phyloP scores from a whole-genome alignment of 768 basidiomycete genomes.

The Steccherinum ochraceum region DNA sequence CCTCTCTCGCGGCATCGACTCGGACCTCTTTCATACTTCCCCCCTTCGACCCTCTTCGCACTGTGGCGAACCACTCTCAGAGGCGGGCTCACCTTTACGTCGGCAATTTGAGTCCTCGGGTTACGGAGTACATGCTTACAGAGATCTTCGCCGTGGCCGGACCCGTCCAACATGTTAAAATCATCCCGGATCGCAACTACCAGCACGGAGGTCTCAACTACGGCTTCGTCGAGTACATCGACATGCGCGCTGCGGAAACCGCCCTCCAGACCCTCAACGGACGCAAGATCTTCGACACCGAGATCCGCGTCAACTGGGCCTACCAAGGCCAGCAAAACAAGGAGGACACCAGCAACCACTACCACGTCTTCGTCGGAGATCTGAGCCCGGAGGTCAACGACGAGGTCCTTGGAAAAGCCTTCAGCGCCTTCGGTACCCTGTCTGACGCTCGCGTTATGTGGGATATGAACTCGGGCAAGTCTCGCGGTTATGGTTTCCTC shows the following conservation, averaged over 20 bases:
- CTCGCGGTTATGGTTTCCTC: slow-evolving; percentile 95
- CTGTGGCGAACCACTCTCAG: slow-evolving; percentile 28
- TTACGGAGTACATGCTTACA: slow-evolving; percentile 98
- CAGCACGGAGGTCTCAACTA: slow-evolving; percentile 99
- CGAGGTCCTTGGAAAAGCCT: slow-evolving; percentile 93
- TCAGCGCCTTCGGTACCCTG: slow-evolving; percentile 93
- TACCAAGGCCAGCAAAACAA: slow-evolving; percentile 98
- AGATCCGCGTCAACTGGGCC: slow-evolving; percentile 99
- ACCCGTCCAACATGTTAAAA: slow-evolving; percentile 98
- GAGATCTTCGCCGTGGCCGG: slow-evolving; percentile 97
- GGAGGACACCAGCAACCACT: slow-evolving; percentile 97
- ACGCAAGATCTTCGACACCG: slow-evolving; percentile 98
- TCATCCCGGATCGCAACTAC: slow-evolving; percentile 98
- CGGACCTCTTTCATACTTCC: no score
- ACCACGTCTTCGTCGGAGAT: slow-evolving; percentile 99
- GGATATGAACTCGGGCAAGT: slow-evolving; percentile 99
- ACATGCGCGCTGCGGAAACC: slow-evolving; percentile 98
- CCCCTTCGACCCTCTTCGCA: slow-evolving; percentile 17
- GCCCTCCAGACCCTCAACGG: slow-evolving; percentile 98
- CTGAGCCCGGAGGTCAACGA: slow-evolving; percentile 99
- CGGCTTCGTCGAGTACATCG: slow-evolving; percentile 98
- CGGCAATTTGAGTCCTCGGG: slow-evolving; percentile 94
- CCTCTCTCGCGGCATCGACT: not conserved
- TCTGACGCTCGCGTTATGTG: slow-evolving; percentile 99
- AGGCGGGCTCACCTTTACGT: slow-evolving; percentile 97